Percentiles rank a stretch among this genome's conserved stretches.
Conservation (phyloP, 2,329 filamentous ascomycete species). For the Sclerotinia glacialis region DNA sequence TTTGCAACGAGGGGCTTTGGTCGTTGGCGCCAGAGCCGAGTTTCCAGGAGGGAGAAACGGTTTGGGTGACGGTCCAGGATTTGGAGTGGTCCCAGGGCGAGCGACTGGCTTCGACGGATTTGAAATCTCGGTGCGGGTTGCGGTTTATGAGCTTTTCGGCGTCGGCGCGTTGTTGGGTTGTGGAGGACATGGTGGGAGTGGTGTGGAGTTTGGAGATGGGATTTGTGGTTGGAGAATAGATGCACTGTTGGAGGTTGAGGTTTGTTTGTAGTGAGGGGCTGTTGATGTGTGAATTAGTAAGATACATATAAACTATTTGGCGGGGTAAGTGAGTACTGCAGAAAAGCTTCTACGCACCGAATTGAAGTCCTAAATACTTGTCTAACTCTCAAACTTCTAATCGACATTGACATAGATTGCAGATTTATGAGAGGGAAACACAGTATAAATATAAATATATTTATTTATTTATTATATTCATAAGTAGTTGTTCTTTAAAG, state of each 20-base stretch:
- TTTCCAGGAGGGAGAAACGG: conserved; percentile 62
- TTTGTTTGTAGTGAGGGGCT: not conserved
- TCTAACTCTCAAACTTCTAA: not conserved
- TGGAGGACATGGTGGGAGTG: conserved; percentile 25
- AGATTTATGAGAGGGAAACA: not conserved
- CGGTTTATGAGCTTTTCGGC: conserved; percentile 46
- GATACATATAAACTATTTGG: not conserved
- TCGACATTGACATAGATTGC: not conserved
- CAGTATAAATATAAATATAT: too few relatives aligned
- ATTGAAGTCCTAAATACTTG: not conserved
- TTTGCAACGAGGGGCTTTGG: conserved; percentile 45
- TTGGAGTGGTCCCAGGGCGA: conserved; percentile 54
- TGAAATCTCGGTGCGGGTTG: conserved; percentile 74
- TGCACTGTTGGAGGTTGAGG: not conserved
- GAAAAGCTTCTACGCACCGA: not conserved
- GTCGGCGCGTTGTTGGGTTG: conserved; percentile 25
- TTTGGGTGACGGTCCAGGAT: conserved; percentile 58
- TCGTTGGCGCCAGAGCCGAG: conserved; percentile 64
- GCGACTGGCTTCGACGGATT: conserved; percentile 64
- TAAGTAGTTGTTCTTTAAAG: not conserved
- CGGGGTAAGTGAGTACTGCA: not conserved
- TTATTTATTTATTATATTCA: too few relatives aligned
- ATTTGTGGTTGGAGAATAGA: conserved; percentile 21
- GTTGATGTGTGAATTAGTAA: conserved; percentile 4
- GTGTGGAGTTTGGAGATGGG: not conserved